Conservation (phyloP, 768 basidiomycete species). For the Suillus occidentalis region DNA sequence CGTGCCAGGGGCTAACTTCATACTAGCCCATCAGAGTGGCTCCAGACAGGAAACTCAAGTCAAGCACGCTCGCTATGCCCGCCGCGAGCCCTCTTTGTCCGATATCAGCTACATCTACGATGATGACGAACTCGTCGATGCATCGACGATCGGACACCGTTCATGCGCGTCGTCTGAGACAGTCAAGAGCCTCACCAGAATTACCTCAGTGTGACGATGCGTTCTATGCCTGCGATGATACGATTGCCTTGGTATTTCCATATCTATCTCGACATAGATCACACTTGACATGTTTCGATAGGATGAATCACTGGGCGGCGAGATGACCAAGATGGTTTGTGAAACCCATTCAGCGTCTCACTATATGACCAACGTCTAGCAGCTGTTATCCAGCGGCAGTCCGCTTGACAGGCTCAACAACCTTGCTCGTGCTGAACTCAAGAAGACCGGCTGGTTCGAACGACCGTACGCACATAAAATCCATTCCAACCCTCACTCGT, state of each 20-base stretch:
- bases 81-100: constrained; percentile 12
- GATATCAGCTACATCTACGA: constrained; percentile 19
- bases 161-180: constrained; percentile 17
- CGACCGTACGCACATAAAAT: constrained; percentile 18
- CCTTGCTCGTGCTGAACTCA: constrained; percentile 28
- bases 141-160: not conserved
- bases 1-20: not conserved
- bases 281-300: constrained; percentile 12
- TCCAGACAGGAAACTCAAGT: constrained; percentile 19
- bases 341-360: constrained; percentile 8
- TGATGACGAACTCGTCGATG: constrained; percentile 18
- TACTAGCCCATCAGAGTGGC: constrained; percentile 11
- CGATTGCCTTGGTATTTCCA: constrained; percentile 17
- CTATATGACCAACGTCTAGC: constrained; percentile 9
- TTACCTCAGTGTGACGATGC: constrained; percentile 4
- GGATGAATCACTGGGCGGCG: not conserved
- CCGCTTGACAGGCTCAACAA: constrained; percentile 31
- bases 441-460: constrained; percentile 33
- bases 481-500: not conserved
- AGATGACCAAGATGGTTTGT: constrained; percentile 31
- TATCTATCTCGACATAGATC: constrained; percentile 4
- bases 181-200: not conserved
- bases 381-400: constrained; percentile 19
- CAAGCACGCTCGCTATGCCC: constrained; percentile 5
- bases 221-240: constrained; percentile 6